Evolutionary conservation across 1,284 basidiomycete species (phyloP).

Genomic region (Stygiomarasmius scandens): DNA sequence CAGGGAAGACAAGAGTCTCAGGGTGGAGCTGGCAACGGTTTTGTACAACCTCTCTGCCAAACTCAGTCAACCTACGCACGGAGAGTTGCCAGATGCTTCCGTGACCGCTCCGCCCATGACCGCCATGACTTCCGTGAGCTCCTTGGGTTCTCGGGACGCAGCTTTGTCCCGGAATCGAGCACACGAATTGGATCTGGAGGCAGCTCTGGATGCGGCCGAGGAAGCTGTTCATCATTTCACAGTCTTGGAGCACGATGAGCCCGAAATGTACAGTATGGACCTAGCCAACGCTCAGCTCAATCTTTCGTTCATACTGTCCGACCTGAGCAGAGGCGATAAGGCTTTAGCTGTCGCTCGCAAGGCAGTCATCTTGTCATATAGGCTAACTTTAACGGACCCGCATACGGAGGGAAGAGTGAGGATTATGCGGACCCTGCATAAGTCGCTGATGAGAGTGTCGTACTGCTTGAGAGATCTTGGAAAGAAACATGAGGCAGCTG

Average conservation of each 20-base stretch:
- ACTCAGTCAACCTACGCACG: constrained; percentile 8
- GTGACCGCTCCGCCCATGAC: not conserved
- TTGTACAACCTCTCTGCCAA: constrained; percentile 16
- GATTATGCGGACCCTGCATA: constrained; percentile 11
- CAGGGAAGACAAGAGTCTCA: constrained; percentile 13
- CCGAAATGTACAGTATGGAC: constrained; percentile 13
- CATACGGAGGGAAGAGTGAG: constrained; percentile 13
- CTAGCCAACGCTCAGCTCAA: constrained; percentile 16
- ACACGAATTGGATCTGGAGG: not conserved
- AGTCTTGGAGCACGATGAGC: constrained; percentile 13
- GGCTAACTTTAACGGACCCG: constrained; percentile 8
- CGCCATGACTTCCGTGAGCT: not conserved
- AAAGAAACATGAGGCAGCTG: constrained; percentile 8
- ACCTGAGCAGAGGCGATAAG: constrained; percentile 9
- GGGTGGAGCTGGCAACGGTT: constrained; percentile 15
- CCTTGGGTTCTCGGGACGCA: not conserved
- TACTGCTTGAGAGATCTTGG: constrained; percentile 13
- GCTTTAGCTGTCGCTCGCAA: constrained; percentile 11
- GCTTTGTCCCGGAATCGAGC: not conserved
- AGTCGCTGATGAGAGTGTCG: constrained; percentile 14
- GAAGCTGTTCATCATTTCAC: constrained; percentile 18
- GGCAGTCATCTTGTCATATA: constrained; percentile 12
- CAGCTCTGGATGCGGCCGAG: constrained; percentile 12
- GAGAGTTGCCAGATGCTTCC: not conserved
- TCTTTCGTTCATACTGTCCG: constrained; percentile 14